Percentiles rank a stretch among this genome's conserved stretches.
Evolutionary conservation across 2,329 filamentous ascomycete species (phyloP).

Genomic region (Curvularia spicifera): DNA sequence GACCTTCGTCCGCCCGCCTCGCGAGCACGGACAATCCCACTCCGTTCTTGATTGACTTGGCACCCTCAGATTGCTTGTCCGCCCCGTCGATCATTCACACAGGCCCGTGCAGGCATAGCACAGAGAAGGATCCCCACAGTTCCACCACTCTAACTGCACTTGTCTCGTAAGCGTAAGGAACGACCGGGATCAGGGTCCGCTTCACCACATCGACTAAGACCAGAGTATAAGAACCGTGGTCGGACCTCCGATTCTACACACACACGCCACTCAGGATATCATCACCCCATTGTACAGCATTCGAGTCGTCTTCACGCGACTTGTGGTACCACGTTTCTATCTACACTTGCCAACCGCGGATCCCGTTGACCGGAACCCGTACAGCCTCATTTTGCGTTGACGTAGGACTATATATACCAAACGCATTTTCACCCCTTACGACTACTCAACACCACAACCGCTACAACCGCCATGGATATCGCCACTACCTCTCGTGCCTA

Average conservation of each 20-base stretch:
- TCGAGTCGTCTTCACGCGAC: not conserved
- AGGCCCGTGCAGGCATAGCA: conserved; percentile 7
- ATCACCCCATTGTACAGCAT: not conserved
- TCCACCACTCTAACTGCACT: conserved; percentile 10
- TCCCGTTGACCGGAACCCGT: conserved; percentile 12
- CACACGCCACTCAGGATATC: conserved; percentile 1
- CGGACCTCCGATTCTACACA: conserved; percentile 14
- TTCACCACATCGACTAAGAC: conserved; percentile 3
- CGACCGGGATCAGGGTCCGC: conserved; percentile 12
- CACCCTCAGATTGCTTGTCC: conserved; percentile 13
- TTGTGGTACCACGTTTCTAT: too few relatives aligned
- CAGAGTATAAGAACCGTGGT: conserved; percentile 16
- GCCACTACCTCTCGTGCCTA: conserved; percentile 39
- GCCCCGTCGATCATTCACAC: conserved; percentile 13
- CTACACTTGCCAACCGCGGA: not conserved
- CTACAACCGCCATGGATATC: conserved; percentile 36
- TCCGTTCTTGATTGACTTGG: conserved; percentile 13
- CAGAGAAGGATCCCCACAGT: conserved; percentile 8
- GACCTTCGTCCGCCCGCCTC: conserved; percentile 13
- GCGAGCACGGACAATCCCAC: conserved; percentile 10
- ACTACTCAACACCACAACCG: conserved; percentile 1
- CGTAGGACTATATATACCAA: not conserved
- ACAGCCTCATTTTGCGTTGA: not conserved
- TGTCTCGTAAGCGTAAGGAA: conserved; percentile 10
- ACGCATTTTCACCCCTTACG: not conserved